Percentiles rank a stretch among this genome's conserved stretches.
phyloP scores from a whole-genome alignment of 768 basidiomycete species.

The Termitomyces sp. region DNA sequence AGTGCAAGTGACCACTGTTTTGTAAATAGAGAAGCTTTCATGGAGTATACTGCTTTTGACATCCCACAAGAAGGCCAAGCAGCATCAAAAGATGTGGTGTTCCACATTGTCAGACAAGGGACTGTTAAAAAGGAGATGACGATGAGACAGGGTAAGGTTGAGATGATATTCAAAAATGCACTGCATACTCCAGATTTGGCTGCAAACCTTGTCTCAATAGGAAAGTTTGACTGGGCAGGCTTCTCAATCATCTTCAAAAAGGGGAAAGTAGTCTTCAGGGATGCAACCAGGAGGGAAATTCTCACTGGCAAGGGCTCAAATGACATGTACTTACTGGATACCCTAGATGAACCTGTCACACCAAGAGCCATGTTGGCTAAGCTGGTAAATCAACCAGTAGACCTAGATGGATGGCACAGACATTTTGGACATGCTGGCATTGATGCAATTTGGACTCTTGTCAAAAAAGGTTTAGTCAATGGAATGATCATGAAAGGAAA shows the following conservation, averaged over 20 bases:
- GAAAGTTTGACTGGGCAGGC: neutral
- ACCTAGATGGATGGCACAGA: neutral
- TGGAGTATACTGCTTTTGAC: neutral
- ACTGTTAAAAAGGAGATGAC: neutral
- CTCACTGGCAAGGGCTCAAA: neutral
- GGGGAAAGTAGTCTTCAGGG: neutral
- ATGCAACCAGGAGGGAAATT: accelerated
- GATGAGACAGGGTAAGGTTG: too few species aligned
- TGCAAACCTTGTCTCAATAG: neutral
- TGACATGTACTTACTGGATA: neutral
- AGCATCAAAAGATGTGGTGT: neutral
- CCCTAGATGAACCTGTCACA: too few species aligned
- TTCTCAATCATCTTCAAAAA: neutral
- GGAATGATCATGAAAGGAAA: neutral
- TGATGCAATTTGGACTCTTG: neutral
- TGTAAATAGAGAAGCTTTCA: neutral
- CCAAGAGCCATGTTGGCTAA: neutral
- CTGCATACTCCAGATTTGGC: neutral
- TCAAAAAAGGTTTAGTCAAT: neutral
- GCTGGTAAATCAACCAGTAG: neutral
- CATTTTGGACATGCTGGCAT: neutral
- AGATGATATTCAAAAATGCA: neutral
- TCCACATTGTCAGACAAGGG: neutral
- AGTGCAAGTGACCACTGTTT: neutral
- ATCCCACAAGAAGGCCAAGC: neutral